phyloP scores from a whole-genome alignment of 768 basidiomycete species.

The Mycena vitilis region DNA sequence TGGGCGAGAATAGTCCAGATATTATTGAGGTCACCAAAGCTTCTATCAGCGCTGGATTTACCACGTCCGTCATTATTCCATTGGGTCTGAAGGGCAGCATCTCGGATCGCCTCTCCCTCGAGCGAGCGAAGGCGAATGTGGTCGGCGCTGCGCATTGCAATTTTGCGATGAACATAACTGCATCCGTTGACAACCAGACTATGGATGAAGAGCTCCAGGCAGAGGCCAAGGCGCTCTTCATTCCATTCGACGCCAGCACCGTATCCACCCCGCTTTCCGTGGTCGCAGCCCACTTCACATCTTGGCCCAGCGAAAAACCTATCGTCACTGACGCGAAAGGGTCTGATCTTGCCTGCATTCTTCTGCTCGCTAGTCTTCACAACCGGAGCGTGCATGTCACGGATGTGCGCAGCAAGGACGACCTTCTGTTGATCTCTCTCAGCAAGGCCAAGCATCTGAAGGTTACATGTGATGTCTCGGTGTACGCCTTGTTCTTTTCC shows the following conservation, averaged over 20 bases:
- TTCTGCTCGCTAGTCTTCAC: slow-evolving; percentile 94
- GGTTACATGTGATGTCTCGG: slow-evolving; percentile 95
- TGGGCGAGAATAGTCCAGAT: slow-evolving; percentile 64
- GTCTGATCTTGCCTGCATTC: slow-evolving; percentile 91
- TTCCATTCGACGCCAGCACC: slow-evolving; percentile 73
- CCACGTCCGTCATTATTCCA: slow-evolving; percentile 84
- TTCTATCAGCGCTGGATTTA: slow-evolving; percentile 91
- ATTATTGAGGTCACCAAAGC: slow-evolving; percentile 80
- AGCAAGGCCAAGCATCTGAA: slow-evolving; percentile 95
- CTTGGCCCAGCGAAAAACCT: slow-evolving; percentile 93
- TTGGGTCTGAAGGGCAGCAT: slow-evolving; percentile 72
- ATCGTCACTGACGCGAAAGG: slow-evolving; percentile 95
- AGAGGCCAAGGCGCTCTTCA: slow-evolving; percentile 87
- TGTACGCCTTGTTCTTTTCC: slow-evolving; percentile 92
- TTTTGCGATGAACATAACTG: slow-evolving; percentile 85
- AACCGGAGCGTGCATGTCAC: slow-evolving; percentile 90
- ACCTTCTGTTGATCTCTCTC: slow-evolving; percentile 89
- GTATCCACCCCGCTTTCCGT: slow-evolving; percentile 71
- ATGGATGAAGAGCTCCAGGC: slow-evolving; percentile 82
- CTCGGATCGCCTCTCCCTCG: slow-evolving; percentile 74
- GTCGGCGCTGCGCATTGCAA: slow-evolving; percentile 82
- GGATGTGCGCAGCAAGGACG: slow-evolving; percentile 87
- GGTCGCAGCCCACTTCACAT: slow-evolving; percentile 87
- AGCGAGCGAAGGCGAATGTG: slow-evolving; percentile 74
- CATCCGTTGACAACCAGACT: slow-evolving; percentile 71